Evolutionary conservation across 2,329 filamentous ascomycete species (phyloP), one percentile per base, ranked within the genome.

Genomic region (Mycosphaerella arachidis): DNA sequence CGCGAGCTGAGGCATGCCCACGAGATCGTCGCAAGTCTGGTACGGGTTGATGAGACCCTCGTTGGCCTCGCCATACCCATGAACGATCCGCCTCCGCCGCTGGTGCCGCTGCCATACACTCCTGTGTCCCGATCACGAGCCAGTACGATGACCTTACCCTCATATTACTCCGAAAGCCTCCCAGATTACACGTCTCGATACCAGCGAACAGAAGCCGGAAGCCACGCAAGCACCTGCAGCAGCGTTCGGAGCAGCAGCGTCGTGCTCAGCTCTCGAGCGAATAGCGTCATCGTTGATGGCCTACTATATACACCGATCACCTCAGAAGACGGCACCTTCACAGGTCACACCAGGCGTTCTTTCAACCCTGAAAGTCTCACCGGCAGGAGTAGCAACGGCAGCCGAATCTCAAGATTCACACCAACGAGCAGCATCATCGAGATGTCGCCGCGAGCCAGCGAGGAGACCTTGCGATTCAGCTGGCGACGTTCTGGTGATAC

Each of bases 1-100:
- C 71, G 78, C 13, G 78, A 80, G 52, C 72, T 86, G 20, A 74
- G 81, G 33, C 74, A 78, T 18, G 81, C 82, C 0, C 79, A 83
- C 53, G 77, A 81, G 54, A 78, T 83, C 29, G 82, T 85, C 1
- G 73, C 60, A 52, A 72, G 63, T 29, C 60, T 73, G 30, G 66
- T 73, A 13, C 56, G 64, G 18, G 66, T 66, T 12, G 63, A 66
- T 31, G 64, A 67, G 30, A 48, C 67, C 69, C 72, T 66, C 69
- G 76, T 70, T 71, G 74, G 60, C 18, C 45, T 63, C n/a, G 37
- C 48, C 35, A 63, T 53, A 43, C 65, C 59, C 8, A 45, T 62
- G 20, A 57, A 66, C 57, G 63, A 67, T 43, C 65, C 67, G 48
- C 66, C 68, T 40, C 67, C 67, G 33, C 63, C 67, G 16, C 52